Percentiles rank a stretch among this genome's conserved stretches.
phyloP scores from a whole-genome alignment of 805 yeast genomes.

The Zygosaccharomyces bisporus region DNA sequence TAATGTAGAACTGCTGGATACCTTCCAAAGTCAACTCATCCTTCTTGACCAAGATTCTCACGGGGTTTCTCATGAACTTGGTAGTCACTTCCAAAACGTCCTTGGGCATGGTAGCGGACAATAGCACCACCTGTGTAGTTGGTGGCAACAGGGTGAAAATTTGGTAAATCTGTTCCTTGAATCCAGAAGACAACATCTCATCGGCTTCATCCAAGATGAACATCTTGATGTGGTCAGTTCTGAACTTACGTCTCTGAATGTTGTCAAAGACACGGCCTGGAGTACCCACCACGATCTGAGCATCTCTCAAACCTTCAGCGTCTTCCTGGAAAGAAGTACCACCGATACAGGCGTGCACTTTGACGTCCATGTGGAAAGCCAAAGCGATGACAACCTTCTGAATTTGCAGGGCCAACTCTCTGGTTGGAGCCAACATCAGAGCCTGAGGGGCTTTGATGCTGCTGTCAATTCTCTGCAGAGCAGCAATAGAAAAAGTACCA shows the following conservation, averaged over 20 bases:
- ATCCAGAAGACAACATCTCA: slow-evolving; percentile 84
- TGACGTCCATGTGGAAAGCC: slow-evolving; percentile 85
- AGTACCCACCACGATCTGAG: slow-evolving; percentile 93
- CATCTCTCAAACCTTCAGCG: slow-evolving; percentile 73
- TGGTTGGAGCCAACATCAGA: slow-evolving; percentile 90
- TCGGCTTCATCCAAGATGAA: slow-evolving; percentile 97
- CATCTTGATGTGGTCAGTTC: slow-evolving; percentile 83
- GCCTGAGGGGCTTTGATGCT: slow-evolving; percentile 79
- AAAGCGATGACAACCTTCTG: slow-evolving; percentile 87
- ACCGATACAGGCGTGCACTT: slow-evolving; percentile 96
- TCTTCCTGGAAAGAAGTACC: slow-evolving; percentile 91
- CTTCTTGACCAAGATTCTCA: slow-evolving; percentile 87
- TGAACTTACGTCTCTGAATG: slow-evolving; percentile 85
- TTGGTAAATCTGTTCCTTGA: slow-evolving; percentile 92
- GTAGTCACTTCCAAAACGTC: slow-evolving; percentile 90
- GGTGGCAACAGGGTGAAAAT: slow-evolving; percentile 82
- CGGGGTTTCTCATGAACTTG: slow-evolving; percentile 90
- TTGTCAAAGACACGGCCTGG: slow-evolving; percentile 97
- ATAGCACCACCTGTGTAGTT: slow-evolving; percentile 85
- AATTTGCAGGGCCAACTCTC: slow-evolving; percentile 96
- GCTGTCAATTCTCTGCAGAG: slow-evolving; percentile 71
- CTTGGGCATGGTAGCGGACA: slow-evolving; percentile 89
- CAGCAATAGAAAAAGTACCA: slow-evolving; percentile 90
- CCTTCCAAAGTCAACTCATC: slow-evolving; percentile 94
- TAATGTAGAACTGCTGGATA: slow-evolving; percentile 85